Conservation (phyloP, 495 filamentous ascomycete genomes). For the Neurospora sp. region DNA sequence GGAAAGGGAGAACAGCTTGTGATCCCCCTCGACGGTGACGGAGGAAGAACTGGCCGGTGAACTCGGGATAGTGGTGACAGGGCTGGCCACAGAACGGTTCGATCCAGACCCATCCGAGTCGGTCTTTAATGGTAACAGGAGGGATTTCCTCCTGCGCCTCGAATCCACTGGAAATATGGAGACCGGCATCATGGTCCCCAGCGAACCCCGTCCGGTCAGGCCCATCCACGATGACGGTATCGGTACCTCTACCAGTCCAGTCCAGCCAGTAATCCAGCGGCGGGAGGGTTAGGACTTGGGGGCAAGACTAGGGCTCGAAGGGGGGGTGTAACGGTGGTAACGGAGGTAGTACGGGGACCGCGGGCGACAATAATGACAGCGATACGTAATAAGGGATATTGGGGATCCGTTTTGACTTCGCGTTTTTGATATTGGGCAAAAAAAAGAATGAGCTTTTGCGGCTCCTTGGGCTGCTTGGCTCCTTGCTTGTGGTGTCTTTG, state of each 20-base stretch:
- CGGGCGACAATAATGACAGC: neutral
- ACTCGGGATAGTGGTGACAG: slow-evolving; percentile 9
- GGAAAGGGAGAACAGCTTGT: slow-evolving; percentile 17
- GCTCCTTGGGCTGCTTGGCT: neutral
- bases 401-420: neutral
- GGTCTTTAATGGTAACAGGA: slow-evolving; percentile 6
- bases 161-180: slow-evolving; percentile 6
- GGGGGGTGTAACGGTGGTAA: neutral
- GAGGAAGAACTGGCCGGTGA: slow-evolving; percentile 15
- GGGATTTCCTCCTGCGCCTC: slow-evolving; percentile 2
- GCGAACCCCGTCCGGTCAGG: neutral
- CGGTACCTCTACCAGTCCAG: neutral
- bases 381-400: neutral
- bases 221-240: neutral
- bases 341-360: neutral
- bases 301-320: neutral
- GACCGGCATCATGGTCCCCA: neutral
- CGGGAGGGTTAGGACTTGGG: neutral
- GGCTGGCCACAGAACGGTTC: slow-evolving; percentile 6
- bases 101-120: slow-evolving; percentile 9
- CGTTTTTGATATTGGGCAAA: neutral
- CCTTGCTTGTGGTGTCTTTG: neutral
- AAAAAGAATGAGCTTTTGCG: neutral
- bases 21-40: slow-evolving; percentile 8
- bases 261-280: neutral